Base-by-base conservation (phyloP, 2,329 filamentous ascomycete species). In the Pyrenophora seminiperda region DNA sequence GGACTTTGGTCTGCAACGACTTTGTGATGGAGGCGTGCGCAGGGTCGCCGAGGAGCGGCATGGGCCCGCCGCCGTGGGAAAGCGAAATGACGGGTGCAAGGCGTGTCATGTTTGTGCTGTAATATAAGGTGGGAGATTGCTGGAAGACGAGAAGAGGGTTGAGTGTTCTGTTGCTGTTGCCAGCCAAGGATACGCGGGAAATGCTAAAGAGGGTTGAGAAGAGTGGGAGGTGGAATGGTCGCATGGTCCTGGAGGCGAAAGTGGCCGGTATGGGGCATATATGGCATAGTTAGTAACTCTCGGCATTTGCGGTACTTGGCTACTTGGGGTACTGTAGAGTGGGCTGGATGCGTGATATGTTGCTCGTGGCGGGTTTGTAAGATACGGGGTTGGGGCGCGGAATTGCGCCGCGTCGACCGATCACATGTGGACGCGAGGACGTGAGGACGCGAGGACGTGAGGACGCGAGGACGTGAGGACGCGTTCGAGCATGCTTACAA, bases 31-130 rank as follows among this genome's bases (percentile, higher is more conserved):
- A 63, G 14, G 74, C 73, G 62, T 85, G 82, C 5, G 55, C 63
- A 0, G 81, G 80, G 63, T 86, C 83, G 51, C 77, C 77, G 5
- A 86, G 73, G 14, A 85, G 48, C 3, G 83, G 83, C 76, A 86
- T 75, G 2, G 83, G 83, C 1, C 83, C 74, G 19, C 74, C 73
- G 50, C 73, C 73, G 49, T 76, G 73, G 2, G 73, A 73, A 41
- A 76, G 56, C 40, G 66, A 64, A 17, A 76, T 63, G 6, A 76
- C 73, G 9, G 73, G 71, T 1, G 73, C 73, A 41, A 68, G 64
- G 14, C 66, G 68, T 13, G 69, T 58, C 68, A 70, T 71, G 42
- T 66, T 63, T 38, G 32, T 36, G 13, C 50, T 47, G 41, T 59
- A 64, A 1, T 58, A 66, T 0, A 60, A 62, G 3, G 64, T 47